Percentiles rank a stretch among this genome's conserved stretches.
These are phyloP conservation scores for Suhomyces xylopsoci DNA, from an alignment of 805 yeast genomes.

Conservation along the genomic window DNA sequence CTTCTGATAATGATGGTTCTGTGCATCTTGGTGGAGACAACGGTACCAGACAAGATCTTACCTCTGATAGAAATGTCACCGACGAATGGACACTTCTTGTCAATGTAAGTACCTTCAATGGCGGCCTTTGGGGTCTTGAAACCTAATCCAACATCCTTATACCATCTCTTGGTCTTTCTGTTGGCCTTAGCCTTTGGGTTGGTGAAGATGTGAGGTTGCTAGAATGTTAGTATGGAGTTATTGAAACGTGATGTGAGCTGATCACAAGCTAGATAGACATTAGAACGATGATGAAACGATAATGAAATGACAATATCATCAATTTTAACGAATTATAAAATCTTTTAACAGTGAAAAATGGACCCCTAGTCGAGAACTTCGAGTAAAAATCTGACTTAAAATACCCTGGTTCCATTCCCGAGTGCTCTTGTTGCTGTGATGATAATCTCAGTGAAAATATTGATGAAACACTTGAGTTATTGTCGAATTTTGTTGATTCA, in stretches of 20 bases:
- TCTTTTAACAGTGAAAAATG: not conserved
- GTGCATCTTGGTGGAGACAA: conserved; percentile 99
- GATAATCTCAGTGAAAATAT: not conserved
- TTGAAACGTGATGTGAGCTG: not conserved
- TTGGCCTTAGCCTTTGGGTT: conserved; percentile 99
- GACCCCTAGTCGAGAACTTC: not conserved
- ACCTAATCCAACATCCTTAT: conserved; percentile 99
- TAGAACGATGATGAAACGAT: not conserved
- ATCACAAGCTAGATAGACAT: not conserved
- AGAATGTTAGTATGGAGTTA: conserved; percentile 36
- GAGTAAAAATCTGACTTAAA: not conserved
- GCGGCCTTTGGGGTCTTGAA: conserved; percentile 99
- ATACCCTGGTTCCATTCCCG: not conserved
- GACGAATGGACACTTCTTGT: conserved; percentile 99
- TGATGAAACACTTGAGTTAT: not conserved
- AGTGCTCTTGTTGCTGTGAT: not conserved
- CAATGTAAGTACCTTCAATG: conserved; percentile 97
- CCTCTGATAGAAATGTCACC: conserved; percentile 99
- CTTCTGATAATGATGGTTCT: conserved; percentile 99
- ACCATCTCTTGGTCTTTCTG: conserved; percentile 99
- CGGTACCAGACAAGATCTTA: conserved; percentile 98
- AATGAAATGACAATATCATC: not conserved
- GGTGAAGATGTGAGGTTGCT: conserved; percentile 99
- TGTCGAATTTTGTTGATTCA: not conserved
- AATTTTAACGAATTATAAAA: too few species aligned